Evolutionary conservation across 768 basidiomycete species (phyloP).

Genomic region (Candolleomyces aberdarensis): DNA sequence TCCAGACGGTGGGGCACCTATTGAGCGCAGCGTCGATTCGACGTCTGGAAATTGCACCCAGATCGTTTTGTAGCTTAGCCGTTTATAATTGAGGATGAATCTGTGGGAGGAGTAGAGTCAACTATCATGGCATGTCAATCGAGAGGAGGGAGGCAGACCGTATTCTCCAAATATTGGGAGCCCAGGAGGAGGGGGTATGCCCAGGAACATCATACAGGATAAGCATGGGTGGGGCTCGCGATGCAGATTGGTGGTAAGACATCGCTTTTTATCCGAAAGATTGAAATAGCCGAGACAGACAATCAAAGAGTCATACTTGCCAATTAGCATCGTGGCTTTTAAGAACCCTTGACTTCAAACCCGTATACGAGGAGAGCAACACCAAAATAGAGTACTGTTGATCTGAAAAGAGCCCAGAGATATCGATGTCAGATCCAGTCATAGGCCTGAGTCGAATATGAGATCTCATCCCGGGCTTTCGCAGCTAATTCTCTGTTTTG

Average conservation of each 20-base stretch:
- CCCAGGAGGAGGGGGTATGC: slow-evolving; percentile 64
- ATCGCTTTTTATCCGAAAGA: slow-evolving; percentile 4
- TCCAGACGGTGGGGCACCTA: slow-evolving; percentile 58
- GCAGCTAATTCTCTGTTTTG: neutral
- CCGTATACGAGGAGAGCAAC: neutral
- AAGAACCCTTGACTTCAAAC: neutral
- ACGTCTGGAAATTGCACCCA: slow-evolving; percentile 74
- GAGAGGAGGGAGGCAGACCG: slow-evolving; percentile 35
- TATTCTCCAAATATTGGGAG: slow-evolving; percentile 73
- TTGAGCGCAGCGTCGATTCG: slow-evolving; percentile 53
- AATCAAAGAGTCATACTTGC: slow-evolving; percentile 1
- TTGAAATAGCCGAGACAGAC: neutral
- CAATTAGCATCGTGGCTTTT: neutral
- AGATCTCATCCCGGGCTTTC: neutral
- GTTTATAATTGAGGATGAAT: slow-evolving; percentile 75
- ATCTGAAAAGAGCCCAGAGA: neutral
- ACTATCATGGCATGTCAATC: neutral
- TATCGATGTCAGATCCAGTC: slow-evolving; percentile 11
- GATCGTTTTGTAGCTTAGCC: slow-evolving; percentile 62
- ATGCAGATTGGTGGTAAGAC: slow-evolving; percentile 17
- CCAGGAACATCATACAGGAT: slow-evolving; percentile 68
- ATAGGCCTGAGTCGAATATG: neutral
- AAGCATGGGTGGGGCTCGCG: slow-evolving; percentile 42
- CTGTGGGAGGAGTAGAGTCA: slow-evolving; percentile 28
- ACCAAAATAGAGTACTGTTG: neutral